Conservation (phyloP, 2,329 filamentous ascomycete species). For the Leptosphaerulina australis region DNA sequence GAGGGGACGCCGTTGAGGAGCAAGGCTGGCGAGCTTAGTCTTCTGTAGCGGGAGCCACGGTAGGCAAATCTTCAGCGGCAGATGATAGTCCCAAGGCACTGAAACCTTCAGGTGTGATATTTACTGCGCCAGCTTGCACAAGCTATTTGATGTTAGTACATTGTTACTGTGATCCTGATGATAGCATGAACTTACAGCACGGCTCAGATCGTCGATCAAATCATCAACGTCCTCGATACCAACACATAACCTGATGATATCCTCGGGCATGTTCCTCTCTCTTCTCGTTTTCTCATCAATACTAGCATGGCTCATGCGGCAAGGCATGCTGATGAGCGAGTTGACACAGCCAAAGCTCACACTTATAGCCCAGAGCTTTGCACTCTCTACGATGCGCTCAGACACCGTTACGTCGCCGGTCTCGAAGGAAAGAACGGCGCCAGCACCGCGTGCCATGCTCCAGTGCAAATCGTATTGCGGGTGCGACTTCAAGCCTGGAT, state of each 20-base stretch:
- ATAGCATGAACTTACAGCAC: slow-evolving; percentile 71
- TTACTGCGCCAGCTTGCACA: slow-evolving; percentile 92
- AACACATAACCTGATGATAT: slow-evolving; percentile 93
- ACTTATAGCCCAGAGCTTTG: slow-evolving; percentile 90
- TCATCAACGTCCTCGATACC: slow-evolving; percentile 94
- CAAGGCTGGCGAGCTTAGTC: slow-evolving; percentile 10
- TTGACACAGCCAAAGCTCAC: slow-evolving; percentile 99
- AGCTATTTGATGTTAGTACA: slow-evolving; percentile 53
- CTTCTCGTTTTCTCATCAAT: slow-evolving; percentile 90
- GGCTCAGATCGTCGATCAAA: slow-evolving; percentile 87
- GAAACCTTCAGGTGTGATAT: slow-evolving; percentile 82
- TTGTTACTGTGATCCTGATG: not conserved
- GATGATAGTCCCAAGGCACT: slow-evolving; percentile 58
- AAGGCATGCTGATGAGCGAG: slow-evolving; percentile 98
- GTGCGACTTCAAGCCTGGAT: slow-evolving; percentile 91
- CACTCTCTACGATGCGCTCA: slow-evolving; percentile 92
- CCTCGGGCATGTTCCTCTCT: slow-evolving; percentile 81
- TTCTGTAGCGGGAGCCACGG: slow-evolving; percentile 23
- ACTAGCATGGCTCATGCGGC: slow-evolving; percentile 98
- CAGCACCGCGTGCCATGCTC: slow-evolving; percentile 92
- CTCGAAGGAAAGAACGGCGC: slow-evolving; percentile 94
- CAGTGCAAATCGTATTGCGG: slow-evolving; percentile 96
- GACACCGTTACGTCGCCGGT: slow-evolving; percentile 84
- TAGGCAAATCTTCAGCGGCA: slow-evolving; percentile 16
- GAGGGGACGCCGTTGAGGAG: too few relatives aligned